Evolutionary conservation across 2,329 filamentous ascomycete genomes (phyloP).

Genomic region (Aureobasidium melanogenum): DNA sequence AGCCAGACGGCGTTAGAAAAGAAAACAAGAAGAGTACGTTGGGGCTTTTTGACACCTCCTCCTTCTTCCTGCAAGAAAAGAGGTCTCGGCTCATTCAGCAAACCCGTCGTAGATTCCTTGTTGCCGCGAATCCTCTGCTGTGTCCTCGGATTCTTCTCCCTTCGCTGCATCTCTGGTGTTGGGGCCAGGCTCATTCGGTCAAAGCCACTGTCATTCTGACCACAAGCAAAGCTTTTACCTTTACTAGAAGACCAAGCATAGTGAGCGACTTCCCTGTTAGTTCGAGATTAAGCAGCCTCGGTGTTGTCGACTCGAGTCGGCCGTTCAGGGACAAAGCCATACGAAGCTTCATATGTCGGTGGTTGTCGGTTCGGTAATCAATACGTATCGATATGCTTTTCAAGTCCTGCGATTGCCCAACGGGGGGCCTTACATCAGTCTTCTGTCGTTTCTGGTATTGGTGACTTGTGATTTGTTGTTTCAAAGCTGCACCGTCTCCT

Average conservation of each 20-base stretch:
- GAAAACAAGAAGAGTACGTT: not conserved
- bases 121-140: not conserved
- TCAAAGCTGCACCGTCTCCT: not conserved
- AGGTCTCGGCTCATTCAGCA: not conserved
- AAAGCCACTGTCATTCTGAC: not conserved
- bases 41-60: not conserved
- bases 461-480: conserved; percentile 10
- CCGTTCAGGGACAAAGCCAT: not conserved
- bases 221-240: not conserved
- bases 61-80: not conserved
- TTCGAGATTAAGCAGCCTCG: not conserved
- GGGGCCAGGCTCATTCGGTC: not conserved
- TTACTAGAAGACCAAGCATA: not conserved
- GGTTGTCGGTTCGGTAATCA: not conserved
- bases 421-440: conserved; percentile 9
- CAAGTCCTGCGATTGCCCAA: conserved; percentile 23
- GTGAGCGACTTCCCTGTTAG: not conserved
- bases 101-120: too few relatives aligned
- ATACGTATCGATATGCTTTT: not conserved
- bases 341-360: not conserved
- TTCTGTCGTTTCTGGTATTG: conserved; percentile 3
- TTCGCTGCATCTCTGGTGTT: not conserved
- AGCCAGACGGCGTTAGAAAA: not conserved
- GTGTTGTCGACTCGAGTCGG: not conserved
- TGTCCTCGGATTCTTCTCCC: not conserved